phyloP scores from a whole-genome alignment of 495 filamentous ascomycete genomes.

The Astrothelium macrocarpum region DNA sequence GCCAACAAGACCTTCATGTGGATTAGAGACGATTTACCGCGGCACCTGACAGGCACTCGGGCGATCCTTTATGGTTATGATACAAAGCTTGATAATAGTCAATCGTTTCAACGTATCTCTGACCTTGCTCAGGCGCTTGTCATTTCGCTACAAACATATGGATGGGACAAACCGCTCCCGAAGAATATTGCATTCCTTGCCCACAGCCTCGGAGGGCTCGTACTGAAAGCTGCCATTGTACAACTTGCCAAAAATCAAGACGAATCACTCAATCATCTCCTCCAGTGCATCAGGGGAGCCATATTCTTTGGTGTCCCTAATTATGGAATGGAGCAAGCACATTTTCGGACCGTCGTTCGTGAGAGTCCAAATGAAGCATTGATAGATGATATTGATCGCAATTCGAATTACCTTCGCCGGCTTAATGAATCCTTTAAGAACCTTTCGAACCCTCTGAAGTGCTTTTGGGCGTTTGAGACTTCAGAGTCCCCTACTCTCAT shows the following conservation, averaged over 20 bases:
- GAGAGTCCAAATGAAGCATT: neutral
- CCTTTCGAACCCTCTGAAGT: neutral
- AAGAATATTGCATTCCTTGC: neutral
- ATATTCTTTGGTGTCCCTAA: neutral
- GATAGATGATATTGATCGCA: neutral
- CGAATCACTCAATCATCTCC: neutral
- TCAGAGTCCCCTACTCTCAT: neutral
- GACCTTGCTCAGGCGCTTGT: neutral
- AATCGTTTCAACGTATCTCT: neutral
- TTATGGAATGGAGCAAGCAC: neutral
- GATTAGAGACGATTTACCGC: neutral
- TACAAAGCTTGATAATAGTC: neutral
- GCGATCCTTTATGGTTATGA: slow-evolving; percentile 1
- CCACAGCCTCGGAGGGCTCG: neutral
- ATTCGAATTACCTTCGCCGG: neutral
- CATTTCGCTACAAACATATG: neutral
- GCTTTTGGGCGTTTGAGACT: neutral
- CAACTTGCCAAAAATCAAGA: neutral
- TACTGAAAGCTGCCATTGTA: neutral
- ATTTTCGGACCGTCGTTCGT: neutral
- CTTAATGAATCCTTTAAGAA: neutral
- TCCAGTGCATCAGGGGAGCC: neutral
- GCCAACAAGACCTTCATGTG: neutral
- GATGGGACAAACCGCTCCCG: neutral
- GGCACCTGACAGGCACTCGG: neutral